A percentile compares a stretch with the other conserved stretches of the same genome.
These are phyloP conservation scores for Globisporangium orthogonon DNA, from an alignment of 352 stramenopile species.

Conservation along the genomic window DNA sequence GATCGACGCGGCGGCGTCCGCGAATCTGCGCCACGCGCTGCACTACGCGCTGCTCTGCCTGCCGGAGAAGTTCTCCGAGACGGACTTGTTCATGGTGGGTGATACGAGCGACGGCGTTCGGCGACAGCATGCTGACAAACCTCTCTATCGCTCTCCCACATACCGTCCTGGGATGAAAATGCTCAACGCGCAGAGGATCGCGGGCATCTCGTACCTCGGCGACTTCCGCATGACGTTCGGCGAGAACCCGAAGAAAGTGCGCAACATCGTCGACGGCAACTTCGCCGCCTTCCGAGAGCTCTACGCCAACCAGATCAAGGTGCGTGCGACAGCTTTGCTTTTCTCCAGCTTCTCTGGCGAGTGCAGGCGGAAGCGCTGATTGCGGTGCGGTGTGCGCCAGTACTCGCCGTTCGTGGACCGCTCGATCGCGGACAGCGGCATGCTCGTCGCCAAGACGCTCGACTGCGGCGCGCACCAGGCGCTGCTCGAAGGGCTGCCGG, in stretches of 20 bases:
- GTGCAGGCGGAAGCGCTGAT: neutral
- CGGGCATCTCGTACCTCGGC: conserved; percentile 85
- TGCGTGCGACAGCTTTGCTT: conserved; percentile 10
- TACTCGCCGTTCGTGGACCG: conserved; percentile 56
- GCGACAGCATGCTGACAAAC: too few species aligned
- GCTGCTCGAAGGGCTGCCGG: conserved; percentile 47
- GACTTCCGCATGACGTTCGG: conserved; percentile 90
- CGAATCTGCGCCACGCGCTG: conserved; percentile 69
- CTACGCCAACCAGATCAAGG: conserved; percentile 72
- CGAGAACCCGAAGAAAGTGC: conserved; percentile 88
- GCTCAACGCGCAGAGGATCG: conserved; percentile 54
- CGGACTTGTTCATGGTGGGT: conserved; percentile 78
- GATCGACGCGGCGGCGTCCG: conserved; percentile 41
- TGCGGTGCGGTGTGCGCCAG: conserved; percentile 16
- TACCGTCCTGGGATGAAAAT: neutral
- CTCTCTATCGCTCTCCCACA: neutral
- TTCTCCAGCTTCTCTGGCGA: neutral
- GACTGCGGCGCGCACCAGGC: conserved; percentile 26
- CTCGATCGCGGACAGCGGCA: conserved; percentile 32
- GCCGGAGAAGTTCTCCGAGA: conserved; percentile 74
- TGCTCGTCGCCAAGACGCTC: conserved; percentile 44
- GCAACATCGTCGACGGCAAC: conserved; percentile 89
- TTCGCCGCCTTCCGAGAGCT: conserved; percentile 63
- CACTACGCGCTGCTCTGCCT: conserved; percentile 70
- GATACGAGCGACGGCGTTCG: neutral